Conservation (phyloP, 2,329 filamentous ascomycete species). For the Aureobasidium sp. region DNA sequence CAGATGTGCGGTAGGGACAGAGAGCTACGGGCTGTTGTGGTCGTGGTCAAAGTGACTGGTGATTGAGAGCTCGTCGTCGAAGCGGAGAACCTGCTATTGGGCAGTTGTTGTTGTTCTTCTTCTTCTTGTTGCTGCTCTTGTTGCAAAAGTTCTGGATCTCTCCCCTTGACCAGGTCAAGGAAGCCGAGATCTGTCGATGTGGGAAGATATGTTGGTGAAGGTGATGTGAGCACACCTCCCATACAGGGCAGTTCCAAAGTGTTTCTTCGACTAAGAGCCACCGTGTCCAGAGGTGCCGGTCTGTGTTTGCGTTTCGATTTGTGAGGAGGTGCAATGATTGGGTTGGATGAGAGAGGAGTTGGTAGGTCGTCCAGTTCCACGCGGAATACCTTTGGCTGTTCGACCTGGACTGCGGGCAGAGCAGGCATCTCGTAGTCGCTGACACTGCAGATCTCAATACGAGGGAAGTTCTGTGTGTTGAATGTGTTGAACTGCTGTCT, state of each 20-base stretch:
- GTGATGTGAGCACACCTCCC: background rate
- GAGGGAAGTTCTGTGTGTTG: constrained; percentile 7
- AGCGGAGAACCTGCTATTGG: background rate
- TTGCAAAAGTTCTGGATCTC: constrained; percentile 3
- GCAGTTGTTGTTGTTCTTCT: background rate
- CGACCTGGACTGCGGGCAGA: background rate
- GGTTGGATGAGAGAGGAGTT: background rate
- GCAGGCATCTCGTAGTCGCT: background rate
- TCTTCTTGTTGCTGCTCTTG: background rate
- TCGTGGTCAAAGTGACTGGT: background rate
- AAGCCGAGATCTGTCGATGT: background rate
- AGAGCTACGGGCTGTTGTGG: background rate
- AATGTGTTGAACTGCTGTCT: background rate
- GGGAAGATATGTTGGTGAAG: constrained; percentile 1
- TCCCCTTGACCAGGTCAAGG: background rate
- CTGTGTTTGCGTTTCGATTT: background rate
- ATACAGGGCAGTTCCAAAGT: background rate
- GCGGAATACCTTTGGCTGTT: background rate
- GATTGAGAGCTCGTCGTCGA: background rate
- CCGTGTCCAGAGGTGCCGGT: constrained; percentile 2
- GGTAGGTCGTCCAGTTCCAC: background rate
- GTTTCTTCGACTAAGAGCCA: background rate
- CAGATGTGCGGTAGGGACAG: background rate
- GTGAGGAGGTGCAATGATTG: background rate
- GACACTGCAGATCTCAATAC: constrained; percentile 1